Evolutionary conservation across 75 land plant genomes (phyloP), one percentile per base, ranked within the genome.

Genomic region (Sequoia sempervirens): DNA sequence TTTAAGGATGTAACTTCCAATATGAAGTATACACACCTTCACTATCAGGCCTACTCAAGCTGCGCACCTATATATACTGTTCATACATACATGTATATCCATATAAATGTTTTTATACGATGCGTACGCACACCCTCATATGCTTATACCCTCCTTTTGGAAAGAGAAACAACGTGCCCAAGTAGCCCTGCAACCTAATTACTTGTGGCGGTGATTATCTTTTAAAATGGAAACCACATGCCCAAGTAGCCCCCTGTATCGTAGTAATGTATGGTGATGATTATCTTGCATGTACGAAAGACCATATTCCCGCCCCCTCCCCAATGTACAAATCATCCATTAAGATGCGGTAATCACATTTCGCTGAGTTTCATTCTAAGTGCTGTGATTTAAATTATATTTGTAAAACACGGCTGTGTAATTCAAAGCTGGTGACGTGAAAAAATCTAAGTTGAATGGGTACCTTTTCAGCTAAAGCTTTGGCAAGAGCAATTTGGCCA

Each of bases 381-480:
- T 9, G n/a, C 2, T 32, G 34, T 32, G 34, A 70, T 28, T 30
- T 12, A 36, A 32, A 34, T 3, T 15, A 14, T 9, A 34, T 15
- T 75, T 75, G 40, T 38, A 26, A 20, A 78, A 78, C 47, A 78
- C 9, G 23, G n/a, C 18, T 40, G 7, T 1, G 80, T 40, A 78
- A 41, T 40, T 28, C 5, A 78, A 78, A 40, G 26, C 26, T 40
- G 14, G 14, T 40, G 47, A 40, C 8, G 28, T 23, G 36, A 9
- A 76, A 76, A 76, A 38, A 36, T 40, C 40, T 14, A 76, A 38
- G 14, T 36, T 17, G 61, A 81, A 45, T 30, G 23, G 61, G 32
- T 38, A 88, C 90, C 89, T 87, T 78, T n/a, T 80, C 85, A 30
- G 69, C 83, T 40, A 88, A 79, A 26, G 90, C 90, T 75, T 84